Percentiles rank a stretch among this genome's conserved stretches.
Conservation (phyloP, 768 basidiomycete genomes). For the Amanita thiersii region DNA sequence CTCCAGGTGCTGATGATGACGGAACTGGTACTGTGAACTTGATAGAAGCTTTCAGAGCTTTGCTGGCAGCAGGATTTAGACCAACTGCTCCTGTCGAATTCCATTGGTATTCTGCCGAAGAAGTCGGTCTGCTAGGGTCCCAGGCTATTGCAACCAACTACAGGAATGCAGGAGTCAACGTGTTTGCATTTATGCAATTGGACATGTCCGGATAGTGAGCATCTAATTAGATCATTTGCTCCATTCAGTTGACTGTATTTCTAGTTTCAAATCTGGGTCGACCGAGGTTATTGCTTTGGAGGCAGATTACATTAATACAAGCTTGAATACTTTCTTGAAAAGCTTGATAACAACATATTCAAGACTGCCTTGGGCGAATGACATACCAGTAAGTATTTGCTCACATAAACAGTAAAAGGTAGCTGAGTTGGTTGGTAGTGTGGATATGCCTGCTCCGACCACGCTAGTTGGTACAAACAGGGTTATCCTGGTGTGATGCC, state of each 20-base stretch:
- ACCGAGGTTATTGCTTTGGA: slow-evolving; percentile 31
- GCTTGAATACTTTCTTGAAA: slow-evolving; percentile 38
- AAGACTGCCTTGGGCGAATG: slow-evolving; percentile 27
- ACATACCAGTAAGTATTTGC: slow-evolving; percentile 24
- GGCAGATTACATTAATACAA: slow-evolving; percentile 29
- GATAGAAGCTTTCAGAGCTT: slow-evolving; percentile 31
- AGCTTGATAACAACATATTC: slow-evolving; percentile 26
- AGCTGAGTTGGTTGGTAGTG: slow-evolving; percentile 17
- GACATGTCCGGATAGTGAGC: slow-evolving; percentile 32
- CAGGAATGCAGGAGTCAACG: slow-evolving; percentile 31
- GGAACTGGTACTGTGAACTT: slow-evolving; percentile 38
- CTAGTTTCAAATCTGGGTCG: slow-evolving; percentile 39
- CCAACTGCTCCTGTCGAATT: slow-evolving; percentile 36
- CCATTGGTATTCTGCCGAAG: slow-evolving; percentile 41
- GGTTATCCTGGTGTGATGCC: slow-evolving; percentile 34
- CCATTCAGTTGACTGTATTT: background rate
- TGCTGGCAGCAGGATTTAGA: slow-evolving; percentile 28
- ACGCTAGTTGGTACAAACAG: slow-evolving; percentile 36
- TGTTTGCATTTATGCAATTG: slow-evolving; percentile 43
- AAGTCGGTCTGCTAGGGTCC: slow-evolving; percentile 38
- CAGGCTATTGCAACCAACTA: slow-evolving; percentile 47
- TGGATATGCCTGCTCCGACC: slow-evolving; percentile 36
- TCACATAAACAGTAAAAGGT: background rate
- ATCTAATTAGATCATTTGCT: background rate
- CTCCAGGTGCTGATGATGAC: slow-evolving; percentile 44